Base-by-base conservation (phyloP, 305 asterid genomes). In the Fraxinus greggii region DNA sequence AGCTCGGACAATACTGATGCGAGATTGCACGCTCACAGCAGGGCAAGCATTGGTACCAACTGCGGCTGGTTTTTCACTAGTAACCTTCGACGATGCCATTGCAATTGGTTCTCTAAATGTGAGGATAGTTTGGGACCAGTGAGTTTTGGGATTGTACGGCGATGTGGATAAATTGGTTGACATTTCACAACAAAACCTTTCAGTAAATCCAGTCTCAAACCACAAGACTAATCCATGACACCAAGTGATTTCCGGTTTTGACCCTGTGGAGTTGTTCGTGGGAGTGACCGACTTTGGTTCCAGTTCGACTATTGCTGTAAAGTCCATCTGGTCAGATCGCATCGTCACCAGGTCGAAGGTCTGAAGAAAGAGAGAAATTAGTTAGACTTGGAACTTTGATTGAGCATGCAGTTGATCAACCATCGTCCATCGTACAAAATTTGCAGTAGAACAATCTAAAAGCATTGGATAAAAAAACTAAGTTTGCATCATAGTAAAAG, bases 41-140 rank as follows among this genome's bases (percentile, higher is more conserved):
- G 99, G 97, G 69, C 89, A 91, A 32, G 86, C 91, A 12, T 84
- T 84, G 5, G 97, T 83, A 78, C 97, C 98, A 36, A 92, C 88
- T 17, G 83, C 83, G 6, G 87, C 92, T 24, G 61, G 15, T 65
- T 80, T 81, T 5, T 83, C 84, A 48, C 81, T 61, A 10, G 35
- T 80, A 40, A 61, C 54, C 79, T 82, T 81, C 15, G 70, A 86
- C 1, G 88, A 85, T 82, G 89, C 87, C 88, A 94, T 88, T 54
- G 94, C 89, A 81, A 94, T 84, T 78, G 98, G 98, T 76, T 93
- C 97, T 40, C 86, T 83, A 73, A 95, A 93, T 67, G 97, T 92
- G 84, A 95, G 93, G 85, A 94, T 78, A n/a, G 99, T 95, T 84
- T 95, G 99, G 3, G 97, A 90, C 99, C 99, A 95, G 81, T 95